A percentile compares a stretch with the other conserved stretches of the same genome.
These are phyloP conservation scores for Saccharomycopsis synnaedendra DNA, from an alignment of 805 yeast genomes.

Conservation along the genomic window DNA sequence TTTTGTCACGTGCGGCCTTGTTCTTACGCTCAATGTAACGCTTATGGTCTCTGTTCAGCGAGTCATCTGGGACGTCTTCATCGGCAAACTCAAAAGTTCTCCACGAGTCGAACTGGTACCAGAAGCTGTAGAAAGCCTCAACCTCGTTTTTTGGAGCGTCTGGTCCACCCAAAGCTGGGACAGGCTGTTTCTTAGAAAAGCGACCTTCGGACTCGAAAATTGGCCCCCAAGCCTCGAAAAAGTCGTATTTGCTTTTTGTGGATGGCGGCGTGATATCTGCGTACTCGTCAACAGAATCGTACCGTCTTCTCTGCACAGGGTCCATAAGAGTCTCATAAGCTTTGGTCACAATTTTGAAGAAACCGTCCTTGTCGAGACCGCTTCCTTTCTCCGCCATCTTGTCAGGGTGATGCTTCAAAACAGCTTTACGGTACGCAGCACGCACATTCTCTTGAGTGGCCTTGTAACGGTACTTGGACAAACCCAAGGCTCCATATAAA, in stretches of 20 bases:
- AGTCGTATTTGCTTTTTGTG: slow-evolving; percentile 56
- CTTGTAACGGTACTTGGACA: slow-evolving; percentile 78
- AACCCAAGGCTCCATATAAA: slow-evolving; percentile 91
- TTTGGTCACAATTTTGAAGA: slow-evolving; percentile 96
- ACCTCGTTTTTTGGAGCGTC: slow-evolving; percentile 68
- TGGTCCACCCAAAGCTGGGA: slow-evolving; percentile 65
- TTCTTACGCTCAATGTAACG: slow-evolving; percentile 97
- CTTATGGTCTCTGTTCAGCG: slow-evolving; percentile 98
- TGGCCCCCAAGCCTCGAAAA: slow-evolving; percentile 86
- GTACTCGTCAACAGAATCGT: slow-evolving; percentile 84
- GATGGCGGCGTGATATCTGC: slow-evolving; percentile 81
- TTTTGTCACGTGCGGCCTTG: slow-evolving; percentile 92
- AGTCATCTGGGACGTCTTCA: slow-evolving; percentile 98
- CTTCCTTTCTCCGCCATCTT: slow-evolving; percentile 74
- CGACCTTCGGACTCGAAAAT: slow-evolving; percentile 85
- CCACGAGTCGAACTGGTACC: slow-evolving; percentile 95
- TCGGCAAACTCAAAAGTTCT: slow-evolving; percentile 95
- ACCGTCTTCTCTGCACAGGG: slow-evolving; percentile 80
- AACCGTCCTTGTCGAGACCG: slow-evolving; percentile 84
- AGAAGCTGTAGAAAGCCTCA: slow-evolving; percentile 81
- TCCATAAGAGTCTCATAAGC: slow-evolving; percentile 87
- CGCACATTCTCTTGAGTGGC: slow-evolving; percentile 91
- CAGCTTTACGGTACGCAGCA: slow-evolving; percentile 95
- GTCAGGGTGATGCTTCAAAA: slow-evolving; percentile 95
- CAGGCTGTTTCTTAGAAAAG: slow-evolving; percentile 86